These are phyloP conservation scores for Ogataea hybrid DNA, from an alignment of 1,139 yeast species.

Conservation along the genomic window DNA sequence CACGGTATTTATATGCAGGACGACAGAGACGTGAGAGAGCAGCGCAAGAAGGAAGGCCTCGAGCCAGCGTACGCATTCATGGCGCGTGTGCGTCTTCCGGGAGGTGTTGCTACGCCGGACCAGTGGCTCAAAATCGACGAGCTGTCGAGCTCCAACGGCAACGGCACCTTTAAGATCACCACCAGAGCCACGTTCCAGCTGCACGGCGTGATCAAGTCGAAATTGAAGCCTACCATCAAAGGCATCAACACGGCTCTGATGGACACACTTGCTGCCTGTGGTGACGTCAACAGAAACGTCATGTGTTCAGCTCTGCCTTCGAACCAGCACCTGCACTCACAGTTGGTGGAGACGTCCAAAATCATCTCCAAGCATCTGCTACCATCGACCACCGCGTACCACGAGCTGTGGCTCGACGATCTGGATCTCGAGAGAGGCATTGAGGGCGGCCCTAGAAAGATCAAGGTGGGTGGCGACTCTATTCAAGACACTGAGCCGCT, in stretches of 20 bases:
- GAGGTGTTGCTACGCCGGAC: constrained; percentile 82
- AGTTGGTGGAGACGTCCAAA: constrained; percentile 63
- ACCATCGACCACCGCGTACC: constrained; percentile 93
- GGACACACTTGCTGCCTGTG: constrained; percentile 98
- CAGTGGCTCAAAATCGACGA: constrained; percentile 89
- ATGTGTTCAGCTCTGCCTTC: constrained; percentile 87
- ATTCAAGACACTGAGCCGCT: constrained; percentile 83
- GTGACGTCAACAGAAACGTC: constrained; percentile 97
- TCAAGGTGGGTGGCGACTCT: constrained; percentile 85
- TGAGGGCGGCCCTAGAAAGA: constrained; percentile 78
- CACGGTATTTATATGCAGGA: constrained; percentile 99
- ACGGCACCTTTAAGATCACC: constrained; percentile 90
- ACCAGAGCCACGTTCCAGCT: constrained; percentile 97
- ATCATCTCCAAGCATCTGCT: constrained; percentile 76
- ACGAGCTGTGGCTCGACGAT: constrained; percentile 92
- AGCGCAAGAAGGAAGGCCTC: constrained; percentile 84
- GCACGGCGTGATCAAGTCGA: constrained; percentile 91
- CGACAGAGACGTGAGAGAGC: constrained; percentile 94
- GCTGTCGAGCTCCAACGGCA: constrained; percentile 80
- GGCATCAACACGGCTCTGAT: constrained; percentile 87
- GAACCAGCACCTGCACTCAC: constrained; percentile 78
- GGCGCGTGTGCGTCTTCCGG: constrained; percentile 96
- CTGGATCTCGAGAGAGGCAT: constrained; percentile 56
- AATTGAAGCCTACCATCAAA: constrained; percentile 87
- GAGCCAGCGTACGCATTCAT: constrained; percentile 96